A percentile compares a stretch with the other conserved stretches of the same genome.
Conservation (phyloP, 208 protist species). For the Leishmania gerbilli region DNA sequence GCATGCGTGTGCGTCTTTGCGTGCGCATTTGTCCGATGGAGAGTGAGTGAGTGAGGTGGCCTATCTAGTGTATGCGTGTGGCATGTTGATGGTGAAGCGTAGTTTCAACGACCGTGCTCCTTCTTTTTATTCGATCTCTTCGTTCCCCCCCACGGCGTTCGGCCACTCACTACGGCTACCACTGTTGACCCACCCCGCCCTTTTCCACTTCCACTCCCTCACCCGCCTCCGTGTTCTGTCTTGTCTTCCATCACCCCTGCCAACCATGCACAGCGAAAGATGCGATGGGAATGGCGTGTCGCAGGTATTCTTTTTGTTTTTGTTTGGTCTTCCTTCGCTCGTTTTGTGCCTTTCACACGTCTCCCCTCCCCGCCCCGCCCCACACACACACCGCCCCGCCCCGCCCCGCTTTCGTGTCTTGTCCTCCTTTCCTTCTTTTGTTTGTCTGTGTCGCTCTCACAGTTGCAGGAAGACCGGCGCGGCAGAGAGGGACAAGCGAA, state of each 20-base stretch:
- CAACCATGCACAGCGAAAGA: neutral
- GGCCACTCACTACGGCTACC: neutral
- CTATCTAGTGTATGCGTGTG: neutral
- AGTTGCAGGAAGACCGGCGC: no score
- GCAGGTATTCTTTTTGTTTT: neutral
- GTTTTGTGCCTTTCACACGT: neutral
- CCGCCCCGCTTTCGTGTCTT: neutral
- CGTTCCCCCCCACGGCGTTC: neutral
- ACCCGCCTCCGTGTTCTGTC: neutral
- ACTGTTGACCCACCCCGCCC: no score
- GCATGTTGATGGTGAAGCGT: neutral
- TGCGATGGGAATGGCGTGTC: neutral
- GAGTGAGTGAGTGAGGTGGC: neutral
- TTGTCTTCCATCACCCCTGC: neutral
- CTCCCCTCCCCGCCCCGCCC: neutral
- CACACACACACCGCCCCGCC: neutral
- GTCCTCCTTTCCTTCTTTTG: neutral
- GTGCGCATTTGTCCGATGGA: neutral
- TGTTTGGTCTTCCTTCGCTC: neutral
- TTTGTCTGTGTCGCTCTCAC: neutral
- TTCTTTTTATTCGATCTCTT: neutral
- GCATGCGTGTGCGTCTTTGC: neutral
- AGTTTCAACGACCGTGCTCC: neutral
- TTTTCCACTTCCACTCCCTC: neutral
- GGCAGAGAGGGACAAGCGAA: neutral